Percentiles rank a stretch among this genome's conserved stretches.
phyloP scores from a whole-genome alignment of 257 asterid genomes.

The Solanum medicagineum region DNA sequence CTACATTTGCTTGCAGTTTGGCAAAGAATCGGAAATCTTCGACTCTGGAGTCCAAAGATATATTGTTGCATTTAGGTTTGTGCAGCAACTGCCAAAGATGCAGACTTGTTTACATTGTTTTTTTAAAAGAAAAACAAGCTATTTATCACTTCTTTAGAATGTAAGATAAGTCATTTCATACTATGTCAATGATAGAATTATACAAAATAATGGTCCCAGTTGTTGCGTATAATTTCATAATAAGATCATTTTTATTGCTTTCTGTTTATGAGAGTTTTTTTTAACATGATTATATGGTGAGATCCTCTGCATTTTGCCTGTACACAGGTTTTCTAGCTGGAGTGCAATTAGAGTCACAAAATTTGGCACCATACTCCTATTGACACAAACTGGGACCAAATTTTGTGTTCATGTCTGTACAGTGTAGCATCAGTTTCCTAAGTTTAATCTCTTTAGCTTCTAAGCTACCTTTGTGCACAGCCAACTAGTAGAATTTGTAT shows the following conservation, averaged over 20 bases:
- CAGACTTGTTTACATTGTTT: not conserved
- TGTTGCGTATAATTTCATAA: not conserved
- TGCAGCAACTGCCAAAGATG: slow-evolving; percentile 7
- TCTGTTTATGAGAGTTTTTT: not conserved
- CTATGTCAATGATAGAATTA: not conserved
- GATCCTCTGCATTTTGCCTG: not conserved
- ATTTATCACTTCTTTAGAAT: not conserved
- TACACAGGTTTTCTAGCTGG: not conserved
- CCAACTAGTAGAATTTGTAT: not conserved
- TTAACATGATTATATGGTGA: not conserved
- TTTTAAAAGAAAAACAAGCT: not conserved
- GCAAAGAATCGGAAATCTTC: slow-evolving; percentile 96
- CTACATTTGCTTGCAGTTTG: slow-evolving; percentile 70
- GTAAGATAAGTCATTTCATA: not conserved
- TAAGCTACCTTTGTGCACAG: not conserved
- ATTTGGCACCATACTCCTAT: not conserved
- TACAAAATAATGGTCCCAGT: not conserved
- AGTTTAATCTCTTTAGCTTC: not conserved
- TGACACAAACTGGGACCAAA: not conserved
- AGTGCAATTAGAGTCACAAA: not conserved
- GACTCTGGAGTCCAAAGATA: slow-evolving; percentile 81
- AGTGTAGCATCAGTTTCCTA: not conserved
- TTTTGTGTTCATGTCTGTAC: not conserved
- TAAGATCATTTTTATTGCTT: not conserved
- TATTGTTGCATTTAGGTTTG: slow-evolving; percentile 89